Evolutionary conservation across 495 filamentous ascomycete genomes (phyloP).

Genomic region (Annulohypoxylon moriforme): DNA sequence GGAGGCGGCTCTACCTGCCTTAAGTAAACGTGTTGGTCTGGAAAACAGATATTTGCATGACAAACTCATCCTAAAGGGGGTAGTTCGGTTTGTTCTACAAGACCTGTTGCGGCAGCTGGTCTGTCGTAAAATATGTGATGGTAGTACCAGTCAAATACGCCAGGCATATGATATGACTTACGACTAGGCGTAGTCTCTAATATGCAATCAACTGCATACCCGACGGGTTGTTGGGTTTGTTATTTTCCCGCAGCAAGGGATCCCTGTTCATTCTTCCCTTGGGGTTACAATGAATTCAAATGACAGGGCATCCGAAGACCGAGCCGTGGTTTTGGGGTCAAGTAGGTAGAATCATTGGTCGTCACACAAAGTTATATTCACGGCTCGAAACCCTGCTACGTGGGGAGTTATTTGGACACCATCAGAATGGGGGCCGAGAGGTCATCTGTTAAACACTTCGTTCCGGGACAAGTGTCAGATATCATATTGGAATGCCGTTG

Average conservation of each 20-base stretch:
- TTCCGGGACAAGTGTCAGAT: neutral
- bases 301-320: conserved; percentile 21
- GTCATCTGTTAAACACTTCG: neutral
- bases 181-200: neutral
- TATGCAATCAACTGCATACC: neutral
- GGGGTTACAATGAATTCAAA: conserved; percentile 26
- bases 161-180: conserved; percentile 17
- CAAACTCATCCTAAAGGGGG: neutral
- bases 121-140: neutral
- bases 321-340: neutral
- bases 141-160: neutral
- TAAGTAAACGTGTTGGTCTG: conserved; percentile 9
- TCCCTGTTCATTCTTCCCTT: conserved; percentile 31
- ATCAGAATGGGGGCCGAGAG: neutral
- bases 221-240: conserved; percentile 21
- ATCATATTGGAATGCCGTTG: neutral
- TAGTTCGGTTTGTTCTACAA: neutral
- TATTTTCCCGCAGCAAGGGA: conserved; percentile 28
- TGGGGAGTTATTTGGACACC: neutral
- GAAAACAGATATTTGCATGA: conserved; percentile 13
- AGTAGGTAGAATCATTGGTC: conserved; percentile 2
- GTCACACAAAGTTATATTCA: conserved; percentile 4
- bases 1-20: conserved; percentile 5
- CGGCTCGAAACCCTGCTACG: neutral
- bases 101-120: neutral